These are phyloP conservation scores for Trichoderma parareesei DNA, from an alignment of 495 filamentous ascomycete species.

Conservation along the genomic window DNA sequence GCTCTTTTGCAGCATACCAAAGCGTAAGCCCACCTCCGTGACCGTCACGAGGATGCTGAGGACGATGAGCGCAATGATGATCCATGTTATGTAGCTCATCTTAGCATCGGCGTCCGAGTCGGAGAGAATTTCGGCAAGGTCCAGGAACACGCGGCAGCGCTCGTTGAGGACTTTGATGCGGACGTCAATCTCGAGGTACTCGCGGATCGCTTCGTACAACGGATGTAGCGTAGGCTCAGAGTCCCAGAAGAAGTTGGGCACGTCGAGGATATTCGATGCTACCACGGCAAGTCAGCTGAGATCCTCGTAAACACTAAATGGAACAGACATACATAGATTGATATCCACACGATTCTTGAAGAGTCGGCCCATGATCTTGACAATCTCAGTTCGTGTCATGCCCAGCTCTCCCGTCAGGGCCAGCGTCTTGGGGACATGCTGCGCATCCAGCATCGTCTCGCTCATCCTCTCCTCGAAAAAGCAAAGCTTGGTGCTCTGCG, in stretches of 20 bases:
- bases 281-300: conserved; percentile 13
- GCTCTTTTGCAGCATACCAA: conserved; percentile 59
- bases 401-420: conserved; percentile 85
- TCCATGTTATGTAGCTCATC: conserved; percentile 93
- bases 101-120: conserved; percentile 89
- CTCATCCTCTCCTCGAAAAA: conserved; percentile 98
- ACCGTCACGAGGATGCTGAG: conserved; percentile 86
- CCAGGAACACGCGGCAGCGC: conserved; percentile 91
- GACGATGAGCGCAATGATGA: conserved; percentile 90
- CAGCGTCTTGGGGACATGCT: conserved; percentile 80
- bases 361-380: conserved; percentile 78
- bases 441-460: conserved; percentile 84
- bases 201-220: conserved; percentile 87
- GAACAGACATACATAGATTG: conserved; percentile 71
- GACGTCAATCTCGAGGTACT: conserved; percentile 95
- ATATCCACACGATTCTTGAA: conserved; percentile 96
- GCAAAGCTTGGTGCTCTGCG: conserved; percentile 92
- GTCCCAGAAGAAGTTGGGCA: conserved; percentile 99
- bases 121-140: conserved; percentile 88
- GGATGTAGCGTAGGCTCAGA: conserved; percentile 90
- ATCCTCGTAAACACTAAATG: background rate
- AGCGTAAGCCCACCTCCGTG: conserved; percentile 79
- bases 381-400: conserved; percentile 86
- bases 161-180: conserved; percentile 94
- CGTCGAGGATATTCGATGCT: conserved; percentile 96